Percentiles rank a stretch among this genome's conserved stretches.
Evolutionary conservation across 2,329 filamentous ascomycete genomes (phyloP).

Genomic region (Fusarium sp.): DNA sequence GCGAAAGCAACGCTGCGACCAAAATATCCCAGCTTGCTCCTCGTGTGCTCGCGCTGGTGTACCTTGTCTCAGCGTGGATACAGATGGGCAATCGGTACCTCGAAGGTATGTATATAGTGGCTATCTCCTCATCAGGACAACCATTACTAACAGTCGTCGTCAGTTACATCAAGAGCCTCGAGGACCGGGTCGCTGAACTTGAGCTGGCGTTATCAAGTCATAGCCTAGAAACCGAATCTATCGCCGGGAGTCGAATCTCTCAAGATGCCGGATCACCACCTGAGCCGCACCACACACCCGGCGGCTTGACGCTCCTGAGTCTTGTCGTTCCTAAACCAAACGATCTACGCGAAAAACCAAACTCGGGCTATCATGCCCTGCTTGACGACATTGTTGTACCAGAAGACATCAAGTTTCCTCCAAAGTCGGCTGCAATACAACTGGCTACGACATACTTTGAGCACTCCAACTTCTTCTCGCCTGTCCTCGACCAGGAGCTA

Average conservation of each 20-base stretch:
- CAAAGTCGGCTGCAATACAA: conserved; percentile 7
- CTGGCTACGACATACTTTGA: conserved; percentile 45
- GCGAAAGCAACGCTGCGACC: conserved; percentile 41
- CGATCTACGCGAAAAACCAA: neutral
- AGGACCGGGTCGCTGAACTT: conserved; percentile 42
- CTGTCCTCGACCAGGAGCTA: conserved; percentile 32
- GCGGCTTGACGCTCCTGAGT: neutral
- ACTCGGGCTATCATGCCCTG: conserved; percentile 20
- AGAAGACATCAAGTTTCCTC: conserved; percentile 13
- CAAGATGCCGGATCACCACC: neutral
- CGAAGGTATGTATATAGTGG: conserved; percentile 18
- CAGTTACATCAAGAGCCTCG: conserved; percentile 45
- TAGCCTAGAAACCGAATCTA: conserved; percentile 18
- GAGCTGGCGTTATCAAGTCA: conserved; percentile 22
- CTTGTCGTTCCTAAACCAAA: neutral
- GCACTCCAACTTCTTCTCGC: conserved; percentile 46
- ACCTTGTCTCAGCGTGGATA: conserved; percentile 32
- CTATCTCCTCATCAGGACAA: too few species aligned
- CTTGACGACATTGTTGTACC: conserved; percentile 7
- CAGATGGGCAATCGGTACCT: conserved; percentile 27
- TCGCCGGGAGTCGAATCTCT: neutral
- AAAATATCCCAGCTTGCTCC: conserved; percentile 38
- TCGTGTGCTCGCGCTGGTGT: conserved; percentile 28
- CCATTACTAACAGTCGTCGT: too few species aligned
- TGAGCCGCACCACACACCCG: neutral